Conservation (phyloP, 306 rosid species). For the Inga laurina region DNA sequence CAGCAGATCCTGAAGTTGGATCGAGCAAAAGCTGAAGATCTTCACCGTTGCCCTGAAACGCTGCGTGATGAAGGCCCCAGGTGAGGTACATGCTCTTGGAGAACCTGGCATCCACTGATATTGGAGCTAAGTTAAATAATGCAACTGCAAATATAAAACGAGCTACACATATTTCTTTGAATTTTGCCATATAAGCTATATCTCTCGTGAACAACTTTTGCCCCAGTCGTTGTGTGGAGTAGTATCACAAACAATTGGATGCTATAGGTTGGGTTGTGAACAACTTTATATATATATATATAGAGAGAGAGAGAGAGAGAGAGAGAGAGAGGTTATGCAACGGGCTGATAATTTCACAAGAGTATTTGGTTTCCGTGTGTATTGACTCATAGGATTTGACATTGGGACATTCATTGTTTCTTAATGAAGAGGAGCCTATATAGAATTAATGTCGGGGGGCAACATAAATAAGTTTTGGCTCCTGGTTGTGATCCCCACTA, state of each 20-base stretch:
- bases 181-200: constrained; percentile 41
- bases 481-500: constrained; percentile 13
- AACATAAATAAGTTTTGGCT: constrained; percentile 44
- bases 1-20: constrained; percentile 76
- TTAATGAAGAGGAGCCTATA: constrained; percentile 23
- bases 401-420: constrained; percentile 28
- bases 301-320: no score
- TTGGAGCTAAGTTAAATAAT: constrained; percentile 5
- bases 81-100: constrained; percentile 61
- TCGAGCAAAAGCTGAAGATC: constrained; percentile 75
- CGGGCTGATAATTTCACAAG: constrained; percentile 21
- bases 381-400: constrained; percentile 36
- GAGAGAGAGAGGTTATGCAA: background rate
- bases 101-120: constrained; percentile 46
- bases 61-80: constrained; percentile 64
- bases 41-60: constrained; percentile 44
- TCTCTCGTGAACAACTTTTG: background rate
- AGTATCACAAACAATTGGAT: constrained; percentile 7
- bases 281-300: constrained; percentile 11
- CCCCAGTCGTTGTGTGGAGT: background rate
- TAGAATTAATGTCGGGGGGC: constrained; percentile 28
- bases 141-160: constrained; percentile 41
- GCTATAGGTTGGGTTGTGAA: constrained; percentile 23
- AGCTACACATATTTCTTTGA: constrained; percentile 36
- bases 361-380: constrained; percentile 16